Evolutionary conservation across 2,329 filamentous ascomycete genomes (phyloP).

Genomic region (Periconia sp.): DNA sequence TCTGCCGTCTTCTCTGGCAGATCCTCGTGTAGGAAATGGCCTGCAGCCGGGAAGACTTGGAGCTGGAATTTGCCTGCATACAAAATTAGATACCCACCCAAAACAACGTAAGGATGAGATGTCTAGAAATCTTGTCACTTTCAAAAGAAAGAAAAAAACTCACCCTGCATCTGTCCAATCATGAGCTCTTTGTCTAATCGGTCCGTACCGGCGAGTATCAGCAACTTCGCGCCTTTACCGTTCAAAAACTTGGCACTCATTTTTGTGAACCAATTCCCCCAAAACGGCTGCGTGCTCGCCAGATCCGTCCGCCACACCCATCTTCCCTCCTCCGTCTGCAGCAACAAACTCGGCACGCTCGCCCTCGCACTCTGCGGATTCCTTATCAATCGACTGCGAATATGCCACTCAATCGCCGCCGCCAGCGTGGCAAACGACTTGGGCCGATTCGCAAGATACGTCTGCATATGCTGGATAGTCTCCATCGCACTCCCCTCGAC

Average conservation of each 20-base stretch:
- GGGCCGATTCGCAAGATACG: conserved; percentile 82
- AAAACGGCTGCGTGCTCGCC: conserved; percentile 81
- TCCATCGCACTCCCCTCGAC: conserved; percentile 96
- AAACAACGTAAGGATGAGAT: background rate
- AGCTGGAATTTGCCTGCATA: conserved; percentile 83
- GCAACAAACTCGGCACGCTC: conserved; percentile 81
- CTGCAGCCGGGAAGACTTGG: conserved; percentile 90
- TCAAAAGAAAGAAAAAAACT: conserved; percentile 21
- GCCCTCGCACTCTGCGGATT: conserved; percentile 81
- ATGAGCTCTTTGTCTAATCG: conserved; percentile 87
- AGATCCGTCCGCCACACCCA: conserved; percentile 90
- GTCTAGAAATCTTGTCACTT: no score
- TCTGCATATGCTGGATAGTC: conserved; percentile 90
- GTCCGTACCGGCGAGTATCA: conserved; percentile 87
- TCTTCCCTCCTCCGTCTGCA: conserved; percentile 41
- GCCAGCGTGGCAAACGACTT: conserved; percentile 74
- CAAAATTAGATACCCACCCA: conserved; percentile 20
- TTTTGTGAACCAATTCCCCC: conserved; percentile 90
- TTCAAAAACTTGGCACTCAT: conserved; percentile 85
- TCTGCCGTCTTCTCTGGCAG: conserved; percentile 86
- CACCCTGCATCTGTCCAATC: conserved; percentile 96
- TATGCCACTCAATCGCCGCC: conserved; percentile 90
- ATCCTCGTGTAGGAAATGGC: conserved; percentile 97
- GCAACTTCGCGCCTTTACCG: conserved; percentile 78
- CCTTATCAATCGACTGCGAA: conserved; percentile 82